These are phyloP conservation scores for Arthroderma sp. DNA, from an alignment of 2,329 filamentous ascomycete genomes.

Conservation along the genomic window DNA sequence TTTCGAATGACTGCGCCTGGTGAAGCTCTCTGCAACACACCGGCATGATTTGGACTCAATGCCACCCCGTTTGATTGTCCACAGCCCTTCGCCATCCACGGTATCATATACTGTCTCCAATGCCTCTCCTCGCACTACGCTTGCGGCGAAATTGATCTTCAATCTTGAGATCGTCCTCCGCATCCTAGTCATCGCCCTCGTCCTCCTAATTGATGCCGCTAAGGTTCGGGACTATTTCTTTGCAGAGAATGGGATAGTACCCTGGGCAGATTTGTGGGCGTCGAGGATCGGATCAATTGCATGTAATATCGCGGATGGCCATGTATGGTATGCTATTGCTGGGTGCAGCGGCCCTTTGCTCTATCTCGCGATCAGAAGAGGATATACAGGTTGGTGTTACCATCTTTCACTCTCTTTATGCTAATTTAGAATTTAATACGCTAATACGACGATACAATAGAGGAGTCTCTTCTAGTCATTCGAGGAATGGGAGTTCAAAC, in stretches of 20 bases:
- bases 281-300: conserved; percentile 20
- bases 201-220: conserved; percentile 25
- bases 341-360: conserved; percentile 27
- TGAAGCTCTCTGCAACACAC: no score
- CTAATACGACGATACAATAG: conserved; percentile 24
- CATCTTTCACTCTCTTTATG: conserved; percentile 5
- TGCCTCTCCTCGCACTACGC: conserved; percentile 40
- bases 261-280: conserved; percentile 22
- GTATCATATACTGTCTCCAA: conserved; percentile 86
- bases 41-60: conserved; percentile 27
- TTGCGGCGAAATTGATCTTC: conserved; percentile 33
- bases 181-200: conserved; percentile 28
- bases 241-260: conserved; percentile 16
- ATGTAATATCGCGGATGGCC: conserved; percentile 24
- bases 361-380: conserved; percentile 34
- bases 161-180: conserved; percentile 34
- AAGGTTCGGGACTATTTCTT: conserved; percentile 21
- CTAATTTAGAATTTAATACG: conserved; percentile 13
- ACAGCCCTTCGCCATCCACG: conserved; percentile 67
- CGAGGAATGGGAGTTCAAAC: conserved; percentile 86
- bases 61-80: conserved; percentile 40
- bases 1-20: no score
- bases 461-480: conserved; percentile 80
- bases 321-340: conserved; percentile 31
- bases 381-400: conserved; percentile 36